Evolutionary conservation across 2,329 filamentous ascomycete species (phyloP), one percentile per base, ranked within the genome.

Genomic region (Diplocarpon rosae): DNA sequence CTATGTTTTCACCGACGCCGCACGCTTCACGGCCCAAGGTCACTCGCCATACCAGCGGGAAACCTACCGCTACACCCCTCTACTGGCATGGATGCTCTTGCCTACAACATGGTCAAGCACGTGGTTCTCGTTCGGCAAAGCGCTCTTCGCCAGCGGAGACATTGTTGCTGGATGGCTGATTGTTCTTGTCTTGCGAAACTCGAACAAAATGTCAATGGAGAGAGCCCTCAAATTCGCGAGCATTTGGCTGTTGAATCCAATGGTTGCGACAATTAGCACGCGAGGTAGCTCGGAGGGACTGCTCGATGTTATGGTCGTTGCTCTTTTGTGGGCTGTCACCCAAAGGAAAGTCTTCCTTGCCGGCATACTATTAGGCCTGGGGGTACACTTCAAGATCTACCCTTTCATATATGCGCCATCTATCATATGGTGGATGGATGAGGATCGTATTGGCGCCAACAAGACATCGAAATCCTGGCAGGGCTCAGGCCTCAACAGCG

Each of bases 361-460:
- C 0, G 90, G 85, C 0, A 52, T 80, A 2, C 63, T 96, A 27
- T 69, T 98, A 2, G 92, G 92, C 0, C 66, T 95, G 24, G 78
- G 78, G 1, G 89, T 96, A 20, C 92, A 98, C 66, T 93, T 98
- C 67, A 98, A 98, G 71, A 96, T 98, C 49, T 98, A 98, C 59
- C 92, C 92, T 0, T 95, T 96, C 63, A 86, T 98, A 48, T 98
- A 98, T 64, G 90, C 85, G 1, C 77, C 81, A 0, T 80, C 83
- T 2, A 80, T 92, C 34, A 63, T 87, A 5, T 88, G 83, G 81
- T 89, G 82, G 82, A 77, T 90, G 67, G 83, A 85, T 53, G 66
- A 66, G 2, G 71, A 73, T 51, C 64, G 62, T 20, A 62, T 75
- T 46, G 20, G 20, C 20, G 20, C 20, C 20, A 55, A 59, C 27